phyloP scores from a whole-genome alignment of 176 grass and related monocot species.

The Ampelocalamus luodianensis region DNA sequence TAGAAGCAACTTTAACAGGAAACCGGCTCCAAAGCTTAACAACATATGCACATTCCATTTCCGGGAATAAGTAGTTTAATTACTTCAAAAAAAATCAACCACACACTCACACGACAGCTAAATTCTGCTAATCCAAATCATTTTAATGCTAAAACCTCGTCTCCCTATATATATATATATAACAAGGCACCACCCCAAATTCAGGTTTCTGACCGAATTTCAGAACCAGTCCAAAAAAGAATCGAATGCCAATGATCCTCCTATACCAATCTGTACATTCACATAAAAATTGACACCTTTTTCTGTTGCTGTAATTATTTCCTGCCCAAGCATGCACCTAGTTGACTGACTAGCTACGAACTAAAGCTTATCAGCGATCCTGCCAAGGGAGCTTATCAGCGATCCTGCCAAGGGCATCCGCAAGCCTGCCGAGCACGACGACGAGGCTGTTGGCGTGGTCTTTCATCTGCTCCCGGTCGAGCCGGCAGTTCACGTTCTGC shows the following conservation, averaged over 20 bases:
- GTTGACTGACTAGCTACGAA: not conserved
- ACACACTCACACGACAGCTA: conserved; percentile 22
- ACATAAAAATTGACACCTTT: conserved; percentile 29
- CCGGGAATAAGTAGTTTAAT: not conserved
- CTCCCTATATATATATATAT: conserved; percentile 2
- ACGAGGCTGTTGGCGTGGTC: conserved; percentile 73
- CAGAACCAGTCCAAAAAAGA: conserved; percentile 48
- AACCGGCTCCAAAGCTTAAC: not conserved
- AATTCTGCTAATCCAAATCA: conserved; percentile 33
- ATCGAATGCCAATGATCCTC: conserved; percentile 53
- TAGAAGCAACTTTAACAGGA: too few relatives aligned
- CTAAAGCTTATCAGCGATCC: conserved; percentile 96
- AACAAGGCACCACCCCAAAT: conserved; percentile 29
- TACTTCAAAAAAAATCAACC: not conserved
- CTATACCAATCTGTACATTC: conserved; percentile 66
- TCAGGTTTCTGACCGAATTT: conserved; percentile 33
- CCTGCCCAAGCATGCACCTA: conserved; percentile 19
- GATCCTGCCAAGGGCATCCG: conserved; percentile 88
- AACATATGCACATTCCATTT: conserved; percentile 28
- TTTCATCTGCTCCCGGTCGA: conserved; percentile 85
- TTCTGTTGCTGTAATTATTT: conserved; percentile 41
- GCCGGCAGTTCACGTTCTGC: conserved; percentile 72
- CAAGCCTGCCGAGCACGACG: conserved; percentile 73
- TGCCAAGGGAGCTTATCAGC: too few relatives aligned
- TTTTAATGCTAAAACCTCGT: conserved; percentile 41